Percentiles rank a stretch among this genome's conserved stretches.
Evolutionary conservation across 2,329 filamentous ascomycete species (phyloP).

Genomic region (Juglanconis sp.): DNA sequence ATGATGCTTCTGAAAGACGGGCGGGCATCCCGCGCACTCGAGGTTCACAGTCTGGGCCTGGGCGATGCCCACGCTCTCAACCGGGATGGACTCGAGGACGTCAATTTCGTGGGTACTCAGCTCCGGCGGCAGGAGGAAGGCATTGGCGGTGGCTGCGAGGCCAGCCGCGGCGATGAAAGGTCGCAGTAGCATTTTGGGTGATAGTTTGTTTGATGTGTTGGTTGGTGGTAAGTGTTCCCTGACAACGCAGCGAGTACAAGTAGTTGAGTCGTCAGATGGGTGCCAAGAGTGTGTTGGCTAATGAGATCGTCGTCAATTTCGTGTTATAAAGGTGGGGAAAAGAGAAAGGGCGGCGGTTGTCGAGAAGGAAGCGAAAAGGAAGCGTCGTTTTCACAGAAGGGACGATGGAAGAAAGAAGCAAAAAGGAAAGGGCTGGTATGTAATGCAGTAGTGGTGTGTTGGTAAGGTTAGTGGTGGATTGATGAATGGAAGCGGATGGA

Average conservation of each 20-base stretch:
- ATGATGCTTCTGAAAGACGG: constrained; percentile 28
- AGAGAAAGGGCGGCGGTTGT: neutral
- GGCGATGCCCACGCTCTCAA: constrained; percentile 8
- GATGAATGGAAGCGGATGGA: too few species aligned
- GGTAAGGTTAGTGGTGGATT: neutral
- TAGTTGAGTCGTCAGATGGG: neutral
- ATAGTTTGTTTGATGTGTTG: neutral
- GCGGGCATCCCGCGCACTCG: constrained; percentile 53
- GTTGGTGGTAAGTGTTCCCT: neutral
- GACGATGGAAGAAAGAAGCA: neutral
- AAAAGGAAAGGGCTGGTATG: neutral
- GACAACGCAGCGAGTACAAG: neutral
- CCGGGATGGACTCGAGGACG: constrained; percentile 37
- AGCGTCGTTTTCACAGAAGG: neutral
- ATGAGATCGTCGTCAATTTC: neutral
- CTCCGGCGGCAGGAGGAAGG: constrained; percentile 54
- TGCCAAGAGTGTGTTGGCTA: neutral
- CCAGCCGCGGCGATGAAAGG: constrained; percentile 42
- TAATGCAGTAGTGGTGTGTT: neutral
- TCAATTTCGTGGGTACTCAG: constrained; percentile 40
- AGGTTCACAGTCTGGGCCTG: constrained; percentile 43
- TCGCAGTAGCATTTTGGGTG: constrained; percentile 32
- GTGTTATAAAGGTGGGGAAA: too few species aligned
- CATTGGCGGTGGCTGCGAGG: constrained; percentile 33
- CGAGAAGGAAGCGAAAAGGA: too few species aligned